Evolutionary conservation across 495 filamentous ascomycete genomes (phyloP).

Genomic region (Aspergillus sclerotioniger): DNA sequence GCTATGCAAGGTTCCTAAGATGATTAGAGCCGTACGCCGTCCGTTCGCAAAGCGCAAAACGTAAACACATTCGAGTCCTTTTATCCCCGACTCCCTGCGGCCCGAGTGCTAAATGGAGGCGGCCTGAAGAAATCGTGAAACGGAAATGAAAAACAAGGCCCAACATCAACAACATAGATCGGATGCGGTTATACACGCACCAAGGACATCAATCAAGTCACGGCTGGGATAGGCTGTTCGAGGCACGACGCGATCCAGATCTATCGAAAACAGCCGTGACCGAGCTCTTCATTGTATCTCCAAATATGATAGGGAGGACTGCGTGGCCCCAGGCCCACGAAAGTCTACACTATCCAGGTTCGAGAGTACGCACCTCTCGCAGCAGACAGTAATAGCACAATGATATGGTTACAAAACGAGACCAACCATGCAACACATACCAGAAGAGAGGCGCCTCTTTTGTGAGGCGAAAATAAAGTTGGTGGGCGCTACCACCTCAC

Average conservation of each 20-base stretch:
- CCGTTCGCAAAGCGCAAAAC: constrained; percentile 1
- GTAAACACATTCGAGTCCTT: background rate
- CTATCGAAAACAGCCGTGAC: background rate
- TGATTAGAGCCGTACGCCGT: constrained; percentile 10
- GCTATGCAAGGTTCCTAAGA: constrained; percentile 9
- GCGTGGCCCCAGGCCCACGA: background rate
- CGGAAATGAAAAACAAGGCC: constrained; percentile 4
- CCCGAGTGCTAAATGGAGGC: background rate
- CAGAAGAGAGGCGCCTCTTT: background rate
- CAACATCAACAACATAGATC: constrained; percentile 6
- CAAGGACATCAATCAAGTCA: background rate
- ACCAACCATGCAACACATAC: background rate
- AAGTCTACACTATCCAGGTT: background rate
- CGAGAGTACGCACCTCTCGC: background rate
- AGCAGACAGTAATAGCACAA: background rate
- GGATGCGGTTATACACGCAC: constrained; percentile 3
- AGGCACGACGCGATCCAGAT: background rate
- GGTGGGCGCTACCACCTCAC: constrained; percentile 17
- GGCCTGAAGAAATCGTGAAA: constrained; percentile 2
- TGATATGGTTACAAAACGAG: no score
- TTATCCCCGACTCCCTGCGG: constrained; percentile 2
- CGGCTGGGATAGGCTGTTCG: background rate
- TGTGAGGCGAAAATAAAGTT: background rate
- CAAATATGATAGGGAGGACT: background rate
- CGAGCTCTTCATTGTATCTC: background rate